Evolutionary conservation across 2,329 filamentous ascomycete species (phyloP).

Genomic region (Pseudogymnoascus sp.): DNA sequence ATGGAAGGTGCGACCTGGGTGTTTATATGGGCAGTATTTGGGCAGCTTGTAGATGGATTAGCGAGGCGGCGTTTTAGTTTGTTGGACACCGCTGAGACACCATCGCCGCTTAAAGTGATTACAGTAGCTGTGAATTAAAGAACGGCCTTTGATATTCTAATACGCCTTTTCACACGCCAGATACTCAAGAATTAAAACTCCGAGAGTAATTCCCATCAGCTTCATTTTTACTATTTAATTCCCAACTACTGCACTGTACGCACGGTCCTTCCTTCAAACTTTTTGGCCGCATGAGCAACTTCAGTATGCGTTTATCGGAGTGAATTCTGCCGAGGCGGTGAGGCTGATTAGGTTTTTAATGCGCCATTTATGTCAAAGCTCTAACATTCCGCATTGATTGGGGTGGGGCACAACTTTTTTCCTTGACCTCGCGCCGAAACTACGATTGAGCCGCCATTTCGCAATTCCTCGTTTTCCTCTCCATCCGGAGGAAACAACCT

Average conservation of each 20-base stretch:
- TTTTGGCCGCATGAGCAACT: conserved; percentile 2
- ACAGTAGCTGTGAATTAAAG: not conserved
- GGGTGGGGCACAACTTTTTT: conserved; percentile 8
- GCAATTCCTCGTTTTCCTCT: conserved; percentile 8
- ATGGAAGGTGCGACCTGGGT: not conserved
- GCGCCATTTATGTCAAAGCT: conserved; percentile 8
- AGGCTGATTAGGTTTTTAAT: conserved; percentile 8
- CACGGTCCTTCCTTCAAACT: not conserved
- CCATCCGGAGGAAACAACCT: not conserved
- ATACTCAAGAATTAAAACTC: not conserved
- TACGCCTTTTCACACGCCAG: not conserved
- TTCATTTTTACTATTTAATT: not conserved
- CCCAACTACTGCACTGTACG: not conserved
- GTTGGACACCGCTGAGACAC: not conserved
- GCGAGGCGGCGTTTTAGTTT: conserved; percentile 6
- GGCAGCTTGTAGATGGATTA: not conserved
- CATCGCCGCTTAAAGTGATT: not conserved
- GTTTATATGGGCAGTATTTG: not conserved
- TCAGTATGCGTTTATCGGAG: not conserved
- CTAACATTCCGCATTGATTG: conserved; percentile 4
- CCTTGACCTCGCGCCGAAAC: conserved; percentile 7
- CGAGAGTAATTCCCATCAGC: not conserved
- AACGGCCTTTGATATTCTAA: not conserved
- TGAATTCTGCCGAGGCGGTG: conserved; percentile 5
- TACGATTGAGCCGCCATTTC: conserved; percentile 6